These are phyloP conservation scores for Hydnum rufescens DNA, from an alignment of 768 basidiomycete genomes.

Conservation along the genomic window DNA sequence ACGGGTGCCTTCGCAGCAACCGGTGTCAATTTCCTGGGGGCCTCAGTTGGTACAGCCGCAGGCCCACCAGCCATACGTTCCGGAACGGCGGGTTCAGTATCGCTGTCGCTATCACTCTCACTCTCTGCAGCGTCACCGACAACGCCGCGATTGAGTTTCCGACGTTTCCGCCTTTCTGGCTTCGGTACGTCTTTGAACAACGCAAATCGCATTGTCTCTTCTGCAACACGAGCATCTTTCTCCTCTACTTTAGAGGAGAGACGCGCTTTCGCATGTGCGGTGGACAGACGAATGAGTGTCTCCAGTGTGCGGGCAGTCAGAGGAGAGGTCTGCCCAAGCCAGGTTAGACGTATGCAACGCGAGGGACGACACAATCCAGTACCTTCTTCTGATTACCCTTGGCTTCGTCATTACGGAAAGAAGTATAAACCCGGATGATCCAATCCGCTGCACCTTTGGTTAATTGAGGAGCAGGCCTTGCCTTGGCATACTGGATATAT, in stretches of 20 bases:
- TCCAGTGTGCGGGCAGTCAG: slow-evolving; percentile 96
- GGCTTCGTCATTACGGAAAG: slow-evolving; percentile 76
- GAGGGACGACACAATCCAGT: no score
- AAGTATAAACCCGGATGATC: slow-evolving; percentile 84
- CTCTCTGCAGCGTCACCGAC: slow-evolving; percentile 34
- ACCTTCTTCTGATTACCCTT: slow-evolving; percentile 75
- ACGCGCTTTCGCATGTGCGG: slow-evolving; percentile 92
- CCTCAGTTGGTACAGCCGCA: slow-evolving; percentile 1
- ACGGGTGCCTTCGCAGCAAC: slow-evolving; percentile 12
- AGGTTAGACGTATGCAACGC: not conserved
- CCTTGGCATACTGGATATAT: slow-evolving; percentile 95
- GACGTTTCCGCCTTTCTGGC: slow-evolving; percentile 59
- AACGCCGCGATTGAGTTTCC: slow-evolving; percentile 57
- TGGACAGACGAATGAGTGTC: slow-evolving; percentile 92
- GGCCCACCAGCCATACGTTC: not conserved
- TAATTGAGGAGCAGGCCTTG: slow-evolving; percentile 60
- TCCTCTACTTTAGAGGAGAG: slow-evolving; percentile 71
- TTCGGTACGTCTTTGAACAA: slow-evolving; percentile 94
- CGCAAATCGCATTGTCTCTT: slow-evolving; percentile 90
- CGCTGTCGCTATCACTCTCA: slow-evolving; percentile 24
- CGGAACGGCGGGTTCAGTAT: not conserved
- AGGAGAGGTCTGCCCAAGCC: slow-evolving; percentile 60
- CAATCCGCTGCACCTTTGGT: slow-evolving; percentile 88
- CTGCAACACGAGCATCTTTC: slow-evolving; percentile 72
- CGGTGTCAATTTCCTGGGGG: not conserved